A percentile compares a stretch with the other conserved stretches of the same genome.
Conservation (phyloP, 2,329 filamentous ascomycete genomes). For the Whalleya microplaca region DNA sequence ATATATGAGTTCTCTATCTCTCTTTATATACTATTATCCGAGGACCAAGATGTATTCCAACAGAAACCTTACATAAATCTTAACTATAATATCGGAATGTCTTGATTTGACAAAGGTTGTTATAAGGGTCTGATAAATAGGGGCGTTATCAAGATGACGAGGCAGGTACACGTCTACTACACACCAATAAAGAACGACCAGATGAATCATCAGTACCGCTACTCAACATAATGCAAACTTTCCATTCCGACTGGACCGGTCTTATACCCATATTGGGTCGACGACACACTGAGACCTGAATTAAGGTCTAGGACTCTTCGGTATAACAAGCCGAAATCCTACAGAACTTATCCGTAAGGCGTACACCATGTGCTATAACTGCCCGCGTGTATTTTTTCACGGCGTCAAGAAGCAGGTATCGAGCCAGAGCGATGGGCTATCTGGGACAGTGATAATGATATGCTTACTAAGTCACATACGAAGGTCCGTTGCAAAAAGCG, state of each 20-base stretch:
- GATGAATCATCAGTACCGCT: neutral
- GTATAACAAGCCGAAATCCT: neutral
- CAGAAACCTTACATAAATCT: too few species aligned
- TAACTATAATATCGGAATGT: too few species aligned
- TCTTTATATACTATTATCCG: too few species aligned
- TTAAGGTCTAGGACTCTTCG: neutral
- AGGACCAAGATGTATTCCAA: too few species aligned
- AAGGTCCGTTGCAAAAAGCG: neutral
- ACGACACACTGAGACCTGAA: neutral
- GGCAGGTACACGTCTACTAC: too few species aligned
- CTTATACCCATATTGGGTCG: neutral
- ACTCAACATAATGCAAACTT: neutral
- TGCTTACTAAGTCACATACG: neutral
- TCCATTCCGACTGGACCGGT: neutral
- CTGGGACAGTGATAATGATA: neutral
- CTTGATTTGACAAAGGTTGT: too few species aligned
- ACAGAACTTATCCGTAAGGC: neutral
- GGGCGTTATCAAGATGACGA: too few species aligned
- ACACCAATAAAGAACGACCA: too few species aligned
- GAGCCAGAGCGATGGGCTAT: neutral
- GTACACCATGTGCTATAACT: neutral
- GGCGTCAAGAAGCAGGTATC: neutral
- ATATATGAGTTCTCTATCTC: too few species aligned
- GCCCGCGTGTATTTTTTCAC: neutral
- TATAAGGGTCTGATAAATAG: too few species aligned